Evolutionary conservation across 148 eudicot genomes (phyloP).

Genomic region (Fallopia convolvulus): DNA sequence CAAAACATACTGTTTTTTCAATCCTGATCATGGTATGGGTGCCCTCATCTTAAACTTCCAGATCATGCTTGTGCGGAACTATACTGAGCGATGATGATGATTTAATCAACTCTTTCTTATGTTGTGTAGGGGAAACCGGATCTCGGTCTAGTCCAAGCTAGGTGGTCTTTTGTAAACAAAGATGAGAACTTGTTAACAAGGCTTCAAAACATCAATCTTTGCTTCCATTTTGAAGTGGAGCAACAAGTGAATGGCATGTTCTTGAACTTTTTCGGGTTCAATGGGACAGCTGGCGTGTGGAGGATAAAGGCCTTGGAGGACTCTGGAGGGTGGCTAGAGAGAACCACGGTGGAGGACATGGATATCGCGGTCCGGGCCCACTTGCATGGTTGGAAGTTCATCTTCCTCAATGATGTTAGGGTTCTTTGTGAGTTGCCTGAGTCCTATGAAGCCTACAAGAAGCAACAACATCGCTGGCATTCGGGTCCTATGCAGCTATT

Average conservation of each 20-base stretch:
- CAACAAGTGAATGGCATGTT: constrained; percentile 60
- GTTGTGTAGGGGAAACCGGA: constrained; percentile 43
- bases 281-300: constrained; percentile 70
- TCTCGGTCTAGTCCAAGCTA: constrained; percentile 53
- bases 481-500: constrained; percentile 77
- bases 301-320: constrained; percentile 61
- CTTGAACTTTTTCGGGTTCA: constrained; percentile 57
- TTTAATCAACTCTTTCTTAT: not conserved
- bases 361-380: constrained; percentile 69
- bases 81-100: too few relatives aligned
- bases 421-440: constrained; percentile 62
- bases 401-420: constrained; percentile 47
- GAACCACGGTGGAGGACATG: constrained; percentile 71
- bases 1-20: not conserved
- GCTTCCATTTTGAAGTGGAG: constrained; percentile 71
- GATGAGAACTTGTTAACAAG: constrained; percentile 60
- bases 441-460: constrained; percentile 57
- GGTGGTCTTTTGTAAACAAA: constrained; percentile 60
- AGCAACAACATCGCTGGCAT: constrained; percentile 72
- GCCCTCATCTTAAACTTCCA: too few relatives aligned
- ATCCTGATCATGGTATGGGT: too few relatives aligned
- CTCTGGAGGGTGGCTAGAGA: constrained; percentile 68
- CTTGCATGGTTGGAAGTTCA: constrained; percentile 57
- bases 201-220: constrained; percentile 53
- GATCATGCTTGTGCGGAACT: too few relatives aligned